These are phyloP conservation scores for Sclerotinia borealis DNA, from an alignment of 2,329 filamentous ascomycete species.

Conservation along the genomic window DNA sequence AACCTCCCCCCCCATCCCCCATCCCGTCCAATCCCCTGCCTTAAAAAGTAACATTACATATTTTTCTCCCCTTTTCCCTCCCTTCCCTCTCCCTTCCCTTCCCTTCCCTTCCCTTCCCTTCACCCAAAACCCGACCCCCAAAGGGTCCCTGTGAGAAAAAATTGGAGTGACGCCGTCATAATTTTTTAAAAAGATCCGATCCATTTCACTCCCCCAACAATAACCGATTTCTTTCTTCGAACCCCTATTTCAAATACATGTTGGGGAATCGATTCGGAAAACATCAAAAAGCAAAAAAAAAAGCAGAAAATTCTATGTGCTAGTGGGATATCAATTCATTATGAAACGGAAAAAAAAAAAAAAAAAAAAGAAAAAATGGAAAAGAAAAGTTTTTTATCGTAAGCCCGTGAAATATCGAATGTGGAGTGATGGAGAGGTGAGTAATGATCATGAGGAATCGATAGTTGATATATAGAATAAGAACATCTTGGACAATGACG, in stretches of 20 bases:
- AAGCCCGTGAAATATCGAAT: not conserved
- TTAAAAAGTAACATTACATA: not conserved
- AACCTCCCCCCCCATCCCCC: too few relatives aligned
- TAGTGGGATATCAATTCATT: constrained; percentile 21
- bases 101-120: not conserved
- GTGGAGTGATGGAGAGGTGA: not conserved
- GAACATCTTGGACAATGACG: constrained; percentile 6
- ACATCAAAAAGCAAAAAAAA: not conserved
- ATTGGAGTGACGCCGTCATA: constrained; percentile 16
- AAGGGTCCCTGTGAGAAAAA: not conserved
- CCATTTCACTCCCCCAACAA: not conserved
- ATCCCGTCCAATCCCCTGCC: not conserved
- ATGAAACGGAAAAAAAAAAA: constrained; percentile 8
- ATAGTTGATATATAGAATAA: not conserved
- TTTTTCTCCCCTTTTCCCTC: not conserved
- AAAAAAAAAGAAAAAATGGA: not conserved
- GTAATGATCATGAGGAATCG: not conserved
- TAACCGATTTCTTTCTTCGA: constrained; percentile 1
- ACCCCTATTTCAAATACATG: not conserved
- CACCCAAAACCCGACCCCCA: not conserved
- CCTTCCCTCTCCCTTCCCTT: not conserved
- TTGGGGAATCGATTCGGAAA: not conserved
- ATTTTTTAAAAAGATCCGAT: not conserved
- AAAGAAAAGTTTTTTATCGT: not conserved
- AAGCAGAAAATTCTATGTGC: constrained; percentile 22